These are phyloP conservation scores for Verticillium longisporum DNA, from an alignment of 2,329 filamentous ascomycete genomes.

Conservation along the genomic window DNA sequence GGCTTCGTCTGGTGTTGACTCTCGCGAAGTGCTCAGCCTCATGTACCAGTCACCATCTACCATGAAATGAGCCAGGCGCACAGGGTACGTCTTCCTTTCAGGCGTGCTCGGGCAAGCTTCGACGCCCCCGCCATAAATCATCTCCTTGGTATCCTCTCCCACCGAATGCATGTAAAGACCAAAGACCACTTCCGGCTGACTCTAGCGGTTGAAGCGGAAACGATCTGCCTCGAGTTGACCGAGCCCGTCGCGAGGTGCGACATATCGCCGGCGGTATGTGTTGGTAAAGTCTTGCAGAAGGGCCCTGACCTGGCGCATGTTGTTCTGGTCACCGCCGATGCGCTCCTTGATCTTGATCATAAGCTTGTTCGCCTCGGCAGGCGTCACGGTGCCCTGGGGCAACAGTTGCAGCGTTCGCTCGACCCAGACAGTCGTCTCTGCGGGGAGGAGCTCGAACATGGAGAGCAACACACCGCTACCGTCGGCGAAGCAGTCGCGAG, in stretches of 20 bases:
- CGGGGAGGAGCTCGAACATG: constrained; percentile 80
- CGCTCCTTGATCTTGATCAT: constrained; percentile 75
- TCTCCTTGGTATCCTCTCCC: background rate
- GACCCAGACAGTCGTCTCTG: constrained; percentile 75
- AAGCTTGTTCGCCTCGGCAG: constrained; percentile 73
- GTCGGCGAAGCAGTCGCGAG: constrained; percentile 89
- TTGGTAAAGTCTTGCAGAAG: constrained; percentile 96
- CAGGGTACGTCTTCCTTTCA: background rate
- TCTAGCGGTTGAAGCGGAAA: constrained; percentile 60
- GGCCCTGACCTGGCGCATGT: constrained; percentile 69
- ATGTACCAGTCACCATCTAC: background rate
- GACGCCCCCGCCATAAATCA: background rate
- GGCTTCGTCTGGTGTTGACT: background rate
- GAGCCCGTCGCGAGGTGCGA: constrained; percentile 88
- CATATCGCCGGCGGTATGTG: constrained; percentile 84
- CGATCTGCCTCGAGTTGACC: constrained; percentile 79
- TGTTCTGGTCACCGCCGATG: constrained; percentile 56
- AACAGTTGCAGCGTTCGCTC: constrained; percentile 77
- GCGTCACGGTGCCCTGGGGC: constrained; percentile 72
- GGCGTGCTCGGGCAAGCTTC: background rate
- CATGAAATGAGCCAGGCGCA: background rate
- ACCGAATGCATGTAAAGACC: background rate
- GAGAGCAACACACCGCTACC: constrained; percentile 87
- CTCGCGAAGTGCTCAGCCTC: background rate
- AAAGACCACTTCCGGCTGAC: background rate